Percentiles rank a stretch among this genome's conserved stretches.
phyloP scores from a whole-genome alignment of 75 land plant species.

The Cunninghamia lanceolata region DNA sequence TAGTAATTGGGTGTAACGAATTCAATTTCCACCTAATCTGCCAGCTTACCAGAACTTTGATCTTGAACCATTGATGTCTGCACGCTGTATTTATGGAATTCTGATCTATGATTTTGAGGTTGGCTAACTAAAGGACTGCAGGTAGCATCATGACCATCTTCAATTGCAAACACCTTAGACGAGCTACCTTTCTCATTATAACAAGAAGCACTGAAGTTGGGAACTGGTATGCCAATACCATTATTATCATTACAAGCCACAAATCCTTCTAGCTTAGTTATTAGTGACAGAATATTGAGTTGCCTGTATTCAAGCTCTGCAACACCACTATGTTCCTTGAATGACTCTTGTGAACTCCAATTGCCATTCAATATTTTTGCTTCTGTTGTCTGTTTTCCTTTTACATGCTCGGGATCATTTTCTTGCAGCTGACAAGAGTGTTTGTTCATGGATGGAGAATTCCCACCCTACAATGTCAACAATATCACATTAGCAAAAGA shows the following conservation, averaged over 20 bases:
- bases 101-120: conserved; percentile 8
- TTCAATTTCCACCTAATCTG: not conserved
- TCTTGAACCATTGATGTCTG: not conserved
- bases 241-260: not conserved
- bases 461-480: not conserved
- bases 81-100: not conserved
- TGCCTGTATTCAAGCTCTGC: conserved; percentile 30
- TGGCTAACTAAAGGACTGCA: not conserved
- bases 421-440: not conserved
- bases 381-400: not conserved
- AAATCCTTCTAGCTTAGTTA: conserved; percentile 15
- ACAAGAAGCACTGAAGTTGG: not conserved
- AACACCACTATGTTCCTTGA: not conserved
- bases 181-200: not conserved
- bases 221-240: not conserved
- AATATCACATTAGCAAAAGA: not conserved
- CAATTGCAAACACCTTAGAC: conserved; percentile 2
- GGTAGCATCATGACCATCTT: not conserved
- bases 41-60: conserved; percentile 1
- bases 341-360: not conserved
- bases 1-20: not conserved
- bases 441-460: not conserved
- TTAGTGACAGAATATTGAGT: conserved; percentile 18
- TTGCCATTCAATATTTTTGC: not conserved
- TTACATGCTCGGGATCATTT: not conserved